Base-by-base conservation (phyloP, 2,329 filamentous ascomycete species). In the Cytospora leucostoma region DNA sequence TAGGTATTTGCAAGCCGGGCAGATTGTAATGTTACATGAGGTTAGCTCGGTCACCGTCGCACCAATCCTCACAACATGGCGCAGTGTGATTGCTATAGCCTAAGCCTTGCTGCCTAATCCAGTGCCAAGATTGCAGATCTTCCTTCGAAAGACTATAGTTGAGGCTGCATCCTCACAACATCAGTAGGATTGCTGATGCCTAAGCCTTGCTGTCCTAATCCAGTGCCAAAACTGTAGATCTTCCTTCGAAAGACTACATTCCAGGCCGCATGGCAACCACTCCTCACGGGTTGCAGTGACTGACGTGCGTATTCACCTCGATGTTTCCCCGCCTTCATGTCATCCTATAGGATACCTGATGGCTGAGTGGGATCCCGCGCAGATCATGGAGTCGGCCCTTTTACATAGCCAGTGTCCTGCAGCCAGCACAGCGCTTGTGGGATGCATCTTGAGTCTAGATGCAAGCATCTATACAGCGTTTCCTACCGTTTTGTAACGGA, bases 401-500 rank as follows among this genome's bases (percentile, higher is more conserved):
- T 27, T 27, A 27, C 27, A 27, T 44, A 44, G 38, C 38, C 38
- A n/a, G 38, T 44, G 15, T 44, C 38, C 38, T 44, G 38, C 38
- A 44, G 38, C n/a, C 38, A 44, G 38, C 38, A 12, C 38, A 44
- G 38, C 38, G 6, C 38, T 4, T n/a, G 15, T 44, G 33, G 34
- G 19, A 37, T 38, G 52, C 7, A 38, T 21, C 32, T n/a, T n/a
- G 10, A 37, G 19, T 19, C 33, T 35, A 35, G 33, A 54, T 5
- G 35, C 35, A n/a, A 35, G 32, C 17, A 33, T 32, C 32, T 35
- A n/a, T 33, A 17, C 51, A 17, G 4, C 15, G 34, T 35, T 33
- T 13, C 8, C 32, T 17, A 35, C 51, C 51, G 51, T 53, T 35
- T 53, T 35, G 32, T 35, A 53, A 53, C 51, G 51, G 51, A 35